Percentiles rank a stretch among this genome's conserved stretches.
Conservation (phyloP, 2,329 filamentous ascomycete species). For the Rhynchosporium graminicola region DNA sequence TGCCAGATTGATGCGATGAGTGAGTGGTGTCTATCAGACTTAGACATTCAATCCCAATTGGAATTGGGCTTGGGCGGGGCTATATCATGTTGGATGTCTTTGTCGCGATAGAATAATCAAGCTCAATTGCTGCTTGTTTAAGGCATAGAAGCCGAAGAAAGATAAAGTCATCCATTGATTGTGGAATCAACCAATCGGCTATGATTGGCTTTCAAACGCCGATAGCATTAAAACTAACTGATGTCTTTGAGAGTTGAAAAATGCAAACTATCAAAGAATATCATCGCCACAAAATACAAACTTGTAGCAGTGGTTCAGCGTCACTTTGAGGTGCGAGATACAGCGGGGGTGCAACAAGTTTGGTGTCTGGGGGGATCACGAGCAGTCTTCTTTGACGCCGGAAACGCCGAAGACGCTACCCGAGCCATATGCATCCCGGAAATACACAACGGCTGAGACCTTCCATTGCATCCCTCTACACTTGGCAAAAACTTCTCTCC, state of each 20-base stretch:
- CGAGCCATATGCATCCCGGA: neutral
- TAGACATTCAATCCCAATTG: neutral
- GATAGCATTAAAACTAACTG: neutral
- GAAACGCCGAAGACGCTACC: neutral
- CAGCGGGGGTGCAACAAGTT: neutral
- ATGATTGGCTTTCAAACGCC: neutral
- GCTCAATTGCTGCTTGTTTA: neutral
- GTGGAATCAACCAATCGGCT: constrained; percentile 8
- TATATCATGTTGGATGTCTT: constrained; percentile 14
- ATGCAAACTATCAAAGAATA: too few relatives aligned
- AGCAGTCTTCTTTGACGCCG: neutral
- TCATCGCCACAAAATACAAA: too few relatives aligned
- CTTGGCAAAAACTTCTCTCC: constrained; percentile 17
- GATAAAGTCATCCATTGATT: constrained; percentile 7
- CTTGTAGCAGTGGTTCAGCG: too few relatives aligned
- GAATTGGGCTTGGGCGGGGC: neutral
- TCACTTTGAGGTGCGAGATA: too few relatives aligned
- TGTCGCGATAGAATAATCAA: constrained; percentile 4
- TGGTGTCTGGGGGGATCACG: neutral
- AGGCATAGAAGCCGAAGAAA: constrained; percentile 7
- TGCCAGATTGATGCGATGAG: neutral
- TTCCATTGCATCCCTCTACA: neutral
- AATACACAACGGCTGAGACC: neutral
- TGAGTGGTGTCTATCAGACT: neutral
- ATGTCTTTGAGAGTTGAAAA: neutral